Conservation (phyloP, 2,329 filamentous ascomycete genomes). For the Fusarium sacchari region DNA sequence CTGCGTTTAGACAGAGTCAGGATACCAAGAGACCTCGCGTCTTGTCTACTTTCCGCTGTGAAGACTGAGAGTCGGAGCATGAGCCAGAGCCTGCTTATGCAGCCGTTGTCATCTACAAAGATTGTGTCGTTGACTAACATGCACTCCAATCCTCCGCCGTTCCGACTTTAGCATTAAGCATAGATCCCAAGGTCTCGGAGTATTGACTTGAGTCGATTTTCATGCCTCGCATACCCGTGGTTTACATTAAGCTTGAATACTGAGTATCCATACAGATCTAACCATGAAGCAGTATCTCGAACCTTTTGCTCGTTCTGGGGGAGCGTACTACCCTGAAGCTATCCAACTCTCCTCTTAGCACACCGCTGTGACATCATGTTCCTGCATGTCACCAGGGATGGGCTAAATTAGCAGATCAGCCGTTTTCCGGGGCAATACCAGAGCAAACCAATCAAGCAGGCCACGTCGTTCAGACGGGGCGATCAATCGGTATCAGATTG, state of each 20-base stretch:
- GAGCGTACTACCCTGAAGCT: not conserved
- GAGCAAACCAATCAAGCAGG: not conserved
- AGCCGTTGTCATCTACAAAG: fast-evolving
- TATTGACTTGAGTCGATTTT: not conserved
- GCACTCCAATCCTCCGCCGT: fast-evolving
- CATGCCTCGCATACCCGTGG: not conserved
- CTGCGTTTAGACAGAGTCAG: no score
- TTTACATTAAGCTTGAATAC: not conserved
- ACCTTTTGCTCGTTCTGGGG: not conserved
- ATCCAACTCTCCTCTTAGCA: not conserved
- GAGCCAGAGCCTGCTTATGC: fast-evolving
- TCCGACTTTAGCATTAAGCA: not conserved
- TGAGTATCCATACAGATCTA: not conserved
- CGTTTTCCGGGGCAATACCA: not conserved
- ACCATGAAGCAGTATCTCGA: not conserved
- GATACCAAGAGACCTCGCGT: not conserved
- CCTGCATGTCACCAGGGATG: not conserved
- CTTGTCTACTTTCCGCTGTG: not conserved
- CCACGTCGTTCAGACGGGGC: not conserved
- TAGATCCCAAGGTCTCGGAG: not conserved
- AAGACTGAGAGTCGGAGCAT: fast-evolving
- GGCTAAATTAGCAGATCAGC: not conserved
- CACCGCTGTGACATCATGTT: conserved; percentile 2
- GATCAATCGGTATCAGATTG: not conserved
- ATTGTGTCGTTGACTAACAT: not conserved